These are phyloP conservation scores for Andrographis paniculata DNA, from an alignment of 305 asterid species.

Conservation along the genomic window DNA sequence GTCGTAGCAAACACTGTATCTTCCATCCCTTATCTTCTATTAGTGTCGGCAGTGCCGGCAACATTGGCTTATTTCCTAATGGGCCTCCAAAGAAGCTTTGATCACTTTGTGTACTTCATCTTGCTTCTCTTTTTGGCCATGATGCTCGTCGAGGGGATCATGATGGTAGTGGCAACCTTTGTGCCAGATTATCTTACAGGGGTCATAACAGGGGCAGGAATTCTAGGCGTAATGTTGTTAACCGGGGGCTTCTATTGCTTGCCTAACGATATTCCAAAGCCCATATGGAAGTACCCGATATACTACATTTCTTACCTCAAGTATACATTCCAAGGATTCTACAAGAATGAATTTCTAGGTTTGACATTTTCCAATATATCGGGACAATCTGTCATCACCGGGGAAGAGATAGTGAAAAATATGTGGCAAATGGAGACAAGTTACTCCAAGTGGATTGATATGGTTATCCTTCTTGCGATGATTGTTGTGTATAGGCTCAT, in stretches of 20 bases:
- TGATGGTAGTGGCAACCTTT: conserved; percentile 52
- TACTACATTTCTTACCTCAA: conserved; percentile 44
- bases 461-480: conserved; percentile 41
- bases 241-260: conserved; percentile 56
- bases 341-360: conserved; percentile 46
- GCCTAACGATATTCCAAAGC: conserved; percentile 40
- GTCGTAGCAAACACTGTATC: conserved; percentile 47
- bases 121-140: conserved; percentile 37
- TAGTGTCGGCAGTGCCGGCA: conserved; percentile 40
- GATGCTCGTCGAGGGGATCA: conserved; percentile 56
- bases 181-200: conserved; percentile 59
- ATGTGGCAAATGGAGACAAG: conserved; percentile 37
- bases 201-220: conserved; percentile 43
- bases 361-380: conserved; percentile 25
- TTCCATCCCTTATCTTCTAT: conserved; percentile 41
- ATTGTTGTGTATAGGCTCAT: conserved; percentile 31
- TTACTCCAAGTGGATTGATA: conserved; percentile 44
- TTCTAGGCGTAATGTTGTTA: conserved; percentile 55
- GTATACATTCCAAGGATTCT: conserved; percentile 55
- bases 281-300: conserved; percentile 61
- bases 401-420: conserved; percentile 31
- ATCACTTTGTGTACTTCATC: conserved; percentile 34
- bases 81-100: conserved; percentile 25
- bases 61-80: conserved; percentile 43
- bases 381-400: conserved; percentile 18